Evolutionary conservation across 192 early-diverging fungal species (phyloP).

Genomic region (Phlyctochytrium bullatum): DNA sequence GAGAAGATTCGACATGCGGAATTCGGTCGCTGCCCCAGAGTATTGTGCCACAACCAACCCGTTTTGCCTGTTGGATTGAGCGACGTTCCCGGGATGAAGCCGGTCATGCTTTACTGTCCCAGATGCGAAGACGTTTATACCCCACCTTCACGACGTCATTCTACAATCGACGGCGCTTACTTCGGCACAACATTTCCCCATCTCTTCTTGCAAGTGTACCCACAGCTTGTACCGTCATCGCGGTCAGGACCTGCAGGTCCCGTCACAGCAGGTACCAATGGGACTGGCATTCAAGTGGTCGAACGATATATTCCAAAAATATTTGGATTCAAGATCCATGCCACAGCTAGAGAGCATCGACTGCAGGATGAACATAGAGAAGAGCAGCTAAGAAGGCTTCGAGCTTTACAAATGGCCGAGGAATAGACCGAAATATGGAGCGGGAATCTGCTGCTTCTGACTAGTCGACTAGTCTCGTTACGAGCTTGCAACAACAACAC

Average conservation of each 20-base stretch:
- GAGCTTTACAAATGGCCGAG: constrained; percentile 1
- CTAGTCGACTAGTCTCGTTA: too few species aligned
- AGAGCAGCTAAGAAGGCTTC: constrained; percentile 51
- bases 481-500: too few species aligned
- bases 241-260: background rate
- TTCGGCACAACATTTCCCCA: constrained; percentile 97
- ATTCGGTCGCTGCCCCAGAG: constrained; percentile 88
- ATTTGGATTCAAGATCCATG: constrained; percentile 96
- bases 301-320: constrained; percentile 94
- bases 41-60: constrained; percentile 80
- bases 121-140: constrained; percentile 96
- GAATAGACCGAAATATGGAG: too few species aligned
- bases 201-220: constrained; percentile 91
- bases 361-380: constrained; percentile 86
- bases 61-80: constrained; percentile 87
- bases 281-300: constrained; percentile 23
- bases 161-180: constrained; percentile 89
- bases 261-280: background rate
- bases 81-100: constrained; percentile 79
- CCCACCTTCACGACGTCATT: constrained; percentile 84
- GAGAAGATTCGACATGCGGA: constrained; percentile 94
- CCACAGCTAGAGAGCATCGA: constrained; percentile 81
- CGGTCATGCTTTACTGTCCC: constrained; percentile 94
- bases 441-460: too few species aligned
- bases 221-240: constrained; percentile 74